Conservation (phyloP, 2,329 filamentous ascomycete species). For the Pestalotiopsis sp. region DNA sequence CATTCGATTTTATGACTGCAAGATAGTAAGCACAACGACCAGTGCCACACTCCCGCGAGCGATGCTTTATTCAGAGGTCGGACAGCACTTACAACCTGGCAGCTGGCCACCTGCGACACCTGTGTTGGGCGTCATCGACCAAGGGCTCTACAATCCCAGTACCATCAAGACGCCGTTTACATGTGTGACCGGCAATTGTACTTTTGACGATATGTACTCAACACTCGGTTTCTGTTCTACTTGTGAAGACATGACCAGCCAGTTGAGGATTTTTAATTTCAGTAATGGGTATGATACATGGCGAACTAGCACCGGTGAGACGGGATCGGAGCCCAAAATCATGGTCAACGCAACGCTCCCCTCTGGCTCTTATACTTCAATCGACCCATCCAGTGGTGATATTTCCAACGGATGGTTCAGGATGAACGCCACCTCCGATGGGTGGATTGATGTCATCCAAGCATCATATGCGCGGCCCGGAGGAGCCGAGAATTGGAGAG, state of each 20-base stretch:
- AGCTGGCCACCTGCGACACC: neutral
- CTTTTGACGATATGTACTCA: neutral
- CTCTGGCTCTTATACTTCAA: neutral
- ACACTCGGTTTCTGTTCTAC: constrained; percentile 9
- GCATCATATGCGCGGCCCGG: neutral
- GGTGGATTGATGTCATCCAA: neutral
- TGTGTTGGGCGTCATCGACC: neutral
- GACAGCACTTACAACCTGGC: neutral
- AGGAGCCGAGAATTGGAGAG: neutral
- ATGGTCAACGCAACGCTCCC: constrained; percentile 2
- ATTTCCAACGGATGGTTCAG: neutral
- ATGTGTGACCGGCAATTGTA: constrained; percentile 6
- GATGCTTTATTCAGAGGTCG: neutral
- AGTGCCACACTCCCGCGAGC: constrained; percentile 4
- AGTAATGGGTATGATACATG: neutral
- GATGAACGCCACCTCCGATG: neutral
- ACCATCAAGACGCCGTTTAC: constrained; percentile 7
- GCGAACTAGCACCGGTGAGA: neutral
- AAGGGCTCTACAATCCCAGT: neutral
- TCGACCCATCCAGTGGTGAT: neutral
- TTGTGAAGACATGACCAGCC: constrained; percentile 8
- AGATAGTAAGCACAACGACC: neutral
- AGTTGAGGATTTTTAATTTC: neutral
- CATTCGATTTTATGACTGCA: neutral
- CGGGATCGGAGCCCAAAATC: neutral